Percentiles rank a stretch among this genome's conserved stretches.
phyloP scores from a whole-genome alignment of 208 protist species.

The Angomonas ambiguus region DNA sequence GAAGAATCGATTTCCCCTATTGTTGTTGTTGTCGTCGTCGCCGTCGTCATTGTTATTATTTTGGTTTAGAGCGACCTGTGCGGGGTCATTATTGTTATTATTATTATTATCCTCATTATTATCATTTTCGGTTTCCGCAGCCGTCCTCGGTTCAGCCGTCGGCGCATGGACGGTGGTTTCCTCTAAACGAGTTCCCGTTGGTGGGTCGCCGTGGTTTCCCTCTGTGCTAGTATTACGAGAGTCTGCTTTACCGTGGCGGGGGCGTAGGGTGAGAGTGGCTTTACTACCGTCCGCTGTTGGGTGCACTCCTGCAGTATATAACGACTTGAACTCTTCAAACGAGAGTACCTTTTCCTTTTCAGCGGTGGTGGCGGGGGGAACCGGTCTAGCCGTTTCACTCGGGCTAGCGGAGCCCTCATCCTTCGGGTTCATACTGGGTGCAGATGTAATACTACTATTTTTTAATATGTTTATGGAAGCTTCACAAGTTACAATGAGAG shows the following conservation, averaged over 20 bases:
- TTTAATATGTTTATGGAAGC: no score
- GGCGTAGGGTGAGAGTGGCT: not conserved
- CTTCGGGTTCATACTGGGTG: no score
- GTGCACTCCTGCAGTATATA: slow-evolving; percentile 3
- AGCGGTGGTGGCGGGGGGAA: no score
- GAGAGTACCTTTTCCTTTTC: slow-evolving; percentile 4
- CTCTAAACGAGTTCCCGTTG: no score
- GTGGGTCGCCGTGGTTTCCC: not conserved
- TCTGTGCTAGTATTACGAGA: not conserved
- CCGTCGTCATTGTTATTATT: not conserved
- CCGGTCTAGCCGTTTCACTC: no score
- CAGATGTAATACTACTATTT: no score
- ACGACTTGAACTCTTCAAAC: slow-evolving; percentile 21
- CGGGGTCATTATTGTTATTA: no score
- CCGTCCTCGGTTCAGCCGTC: not conserved
- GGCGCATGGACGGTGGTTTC: not conserved
- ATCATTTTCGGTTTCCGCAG: no score
- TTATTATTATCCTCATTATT: no score
- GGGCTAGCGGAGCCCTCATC: no score
- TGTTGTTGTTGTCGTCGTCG: not conserved
- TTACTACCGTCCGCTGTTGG: not conserved
- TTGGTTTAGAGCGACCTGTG: no score
- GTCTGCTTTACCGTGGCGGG: no score
- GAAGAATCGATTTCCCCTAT: not conserved
- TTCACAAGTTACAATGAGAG: not conserved